A percentile compares a stretch with the other conserved stretches of the same genome.
Conservation (phyloP, 1,139 yeast genomes). For the Kurtzmaniella quercitrusa region DNA sequence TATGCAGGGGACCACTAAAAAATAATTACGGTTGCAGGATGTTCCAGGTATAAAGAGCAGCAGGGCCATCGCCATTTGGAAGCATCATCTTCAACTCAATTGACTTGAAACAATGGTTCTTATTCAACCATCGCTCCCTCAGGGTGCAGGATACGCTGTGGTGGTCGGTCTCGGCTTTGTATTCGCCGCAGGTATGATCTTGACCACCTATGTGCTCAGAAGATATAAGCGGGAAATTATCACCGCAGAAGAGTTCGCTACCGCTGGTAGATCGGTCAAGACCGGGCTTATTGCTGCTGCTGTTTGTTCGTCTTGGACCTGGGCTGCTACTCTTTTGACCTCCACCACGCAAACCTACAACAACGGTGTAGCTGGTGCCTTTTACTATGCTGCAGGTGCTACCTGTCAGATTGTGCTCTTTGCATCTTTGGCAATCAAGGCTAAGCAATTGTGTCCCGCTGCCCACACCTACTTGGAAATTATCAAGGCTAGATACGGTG, state of each 20-base stretch:
- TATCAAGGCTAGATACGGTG: constrained; percentile 49
- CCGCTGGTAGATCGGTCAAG: constrained; percentile 82
- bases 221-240: constrained; percentile 77
- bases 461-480: constrained; percentile 58
- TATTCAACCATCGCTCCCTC: constrained; percentile 40
- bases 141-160: constrained; percentile 90
- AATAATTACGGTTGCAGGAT: background rate
- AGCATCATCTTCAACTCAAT: background rate
- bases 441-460: constrained; percentile 53
- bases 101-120: background rate
- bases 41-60: background rate
- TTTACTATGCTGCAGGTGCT: constrained; percentile 52
- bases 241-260: constrained; percentile 85
- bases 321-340: constrained; percentile 83
- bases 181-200: constrained; percentile 76
- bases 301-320: constrained; percentile 89
- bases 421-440: constrained; percentile 51
- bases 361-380: constrained; percentile 64
- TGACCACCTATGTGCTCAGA: constrained; percentile 62
- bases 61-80: background rate
- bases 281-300: constrained; percentile 82
- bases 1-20: background rate
- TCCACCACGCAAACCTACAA: constrained; percentile 75
- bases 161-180: constrained; percentile 84
- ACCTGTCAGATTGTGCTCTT: constrained; percentile 50